These are phyloP conservation scores for Ogataea corticis DNA, from an alignment of 805 yeast species.

Conservation along the genomic window DNA sequence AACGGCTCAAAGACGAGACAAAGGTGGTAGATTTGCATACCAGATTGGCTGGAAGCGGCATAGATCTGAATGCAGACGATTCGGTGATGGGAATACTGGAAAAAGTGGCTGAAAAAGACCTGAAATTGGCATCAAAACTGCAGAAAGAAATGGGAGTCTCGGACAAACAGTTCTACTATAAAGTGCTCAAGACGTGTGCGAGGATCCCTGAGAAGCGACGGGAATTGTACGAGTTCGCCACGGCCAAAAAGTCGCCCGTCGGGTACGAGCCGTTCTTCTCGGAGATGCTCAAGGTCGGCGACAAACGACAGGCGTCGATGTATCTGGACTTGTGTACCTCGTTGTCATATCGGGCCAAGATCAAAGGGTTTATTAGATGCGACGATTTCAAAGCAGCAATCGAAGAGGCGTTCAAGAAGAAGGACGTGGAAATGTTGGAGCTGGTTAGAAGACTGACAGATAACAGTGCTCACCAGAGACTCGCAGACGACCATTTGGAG, in stretches of 20 bases:
- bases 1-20: constrained; percentile 45
- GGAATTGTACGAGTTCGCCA: constrained; percentile 54
- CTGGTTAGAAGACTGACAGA: constrained; percentile 26
- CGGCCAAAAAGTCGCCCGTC: constrained; percentile 60
- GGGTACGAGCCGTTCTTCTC: constrained; percentile 67
- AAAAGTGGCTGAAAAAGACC: constrained; percentile 48
- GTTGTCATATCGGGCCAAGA: constrained; percentile 45
- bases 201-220: constrained; percentile 50
- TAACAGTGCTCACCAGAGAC: constrained; percentile 21
- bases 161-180: constrained; percentile 56
- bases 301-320: constrained; percentile 56
- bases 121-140: constrained; percentile 47
- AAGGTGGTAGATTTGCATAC: constrained; percentile 46
- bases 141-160: constrained; percentile 55
- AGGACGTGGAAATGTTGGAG: constrained; percentile 39
- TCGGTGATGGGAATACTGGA: constrained; percentile 50
- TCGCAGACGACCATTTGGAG: constrained; percentile 28
- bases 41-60: constrained; percentile 26
- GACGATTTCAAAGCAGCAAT: constrained; percentile 53
- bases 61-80: constrained; percentile 5
- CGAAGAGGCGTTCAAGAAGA: constrained; percentile 46
- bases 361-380: constrained; percentile 52
- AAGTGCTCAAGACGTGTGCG: constrained; percentile 50
- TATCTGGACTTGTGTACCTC: constrained; percentile 56
- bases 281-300: constrained; percentile 53